These are phyloP conservation scores for Cercis canadensis DNA, from an alignment of 306 rosid species.

Conservation along the genomic window DNA sequence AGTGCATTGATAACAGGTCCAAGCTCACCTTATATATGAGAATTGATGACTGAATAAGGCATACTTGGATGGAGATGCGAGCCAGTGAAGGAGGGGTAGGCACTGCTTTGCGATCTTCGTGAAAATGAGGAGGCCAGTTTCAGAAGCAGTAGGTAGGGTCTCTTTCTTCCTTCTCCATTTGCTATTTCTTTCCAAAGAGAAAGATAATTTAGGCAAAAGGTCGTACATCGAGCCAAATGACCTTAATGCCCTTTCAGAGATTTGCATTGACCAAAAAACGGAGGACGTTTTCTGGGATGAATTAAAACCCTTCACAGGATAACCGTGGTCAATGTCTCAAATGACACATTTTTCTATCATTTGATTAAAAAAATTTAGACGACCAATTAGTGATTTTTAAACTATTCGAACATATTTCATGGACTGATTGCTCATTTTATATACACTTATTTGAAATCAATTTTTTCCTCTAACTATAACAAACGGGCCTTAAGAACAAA, in stretches of 20 bases:
- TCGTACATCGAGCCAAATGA: not conserved
- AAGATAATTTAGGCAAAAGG: not conserved
- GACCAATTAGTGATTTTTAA: too few species aligned
- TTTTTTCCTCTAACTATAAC: too few species aligned
- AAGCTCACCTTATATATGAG: slow-evolving; percentile 28
- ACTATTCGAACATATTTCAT: too few species aligned
- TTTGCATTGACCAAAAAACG: not conserved
- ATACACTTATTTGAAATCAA: too few species aligned
- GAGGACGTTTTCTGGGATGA: not conserved
- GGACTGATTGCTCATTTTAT: too few species aligned
- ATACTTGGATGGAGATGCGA: slow-evolving; percentile 28
- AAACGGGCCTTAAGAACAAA: too few species aligned
- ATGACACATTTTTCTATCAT: too few species aligned
- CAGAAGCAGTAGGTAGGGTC: slow-evolving; percentile 23
- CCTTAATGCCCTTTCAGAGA: slow-evolving; percentile 26
- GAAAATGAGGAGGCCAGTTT: slow-evolving; percentile 29
- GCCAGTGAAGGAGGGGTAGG: not conserved
- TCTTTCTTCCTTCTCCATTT: not conserved
- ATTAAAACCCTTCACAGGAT: not conserved
- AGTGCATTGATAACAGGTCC: not conserved
- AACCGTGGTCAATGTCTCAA: slow-evolving; percentile 31
- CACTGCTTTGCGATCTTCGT: slow-evolving; percentile 8
- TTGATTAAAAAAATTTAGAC: too few species aligned
- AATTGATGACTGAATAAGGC: slow-evolving; percentile 23
- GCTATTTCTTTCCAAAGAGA: not conserved